Conservation (phyloP, 2,329 filamentous ascomycete species). For the Monilinia aucupariae region DNA sequence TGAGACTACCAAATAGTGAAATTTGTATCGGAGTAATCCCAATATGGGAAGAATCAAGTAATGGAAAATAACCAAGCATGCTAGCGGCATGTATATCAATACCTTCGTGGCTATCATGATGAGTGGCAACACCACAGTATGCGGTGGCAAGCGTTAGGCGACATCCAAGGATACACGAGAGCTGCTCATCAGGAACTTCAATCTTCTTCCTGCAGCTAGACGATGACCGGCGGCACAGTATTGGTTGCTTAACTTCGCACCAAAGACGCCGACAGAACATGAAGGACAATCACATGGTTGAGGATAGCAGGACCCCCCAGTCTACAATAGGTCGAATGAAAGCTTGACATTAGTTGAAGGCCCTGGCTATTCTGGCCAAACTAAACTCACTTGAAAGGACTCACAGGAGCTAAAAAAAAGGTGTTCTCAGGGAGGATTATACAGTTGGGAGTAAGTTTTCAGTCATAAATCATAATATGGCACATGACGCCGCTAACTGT, state of each 20-base stretch:
- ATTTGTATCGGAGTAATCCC: neutral
- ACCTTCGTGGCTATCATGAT: neutral
- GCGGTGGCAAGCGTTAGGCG: neutral
- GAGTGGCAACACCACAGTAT: neutral
- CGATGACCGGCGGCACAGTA: neutral
- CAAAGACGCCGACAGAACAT: neutral
- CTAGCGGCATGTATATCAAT: neutral
- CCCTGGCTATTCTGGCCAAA: neutral
- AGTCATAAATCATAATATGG: too few species aligned
- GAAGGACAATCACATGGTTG: neutral
- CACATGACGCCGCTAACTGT: neutral
- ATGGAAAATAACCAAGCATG: neutral
- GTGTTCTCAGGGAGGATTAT: too few species aligned
- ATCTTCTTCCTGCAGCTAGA: neutral
- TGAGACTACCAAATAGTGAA: neutral
- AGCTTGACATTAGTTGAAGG: neutral
- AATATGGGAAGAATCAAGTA: neutral
- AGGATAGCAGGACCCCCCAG: neutral
- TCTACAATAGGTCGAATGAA: neutral
- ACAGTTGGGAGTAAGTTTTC: neutral
- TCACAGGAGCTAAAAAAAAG: neutral
- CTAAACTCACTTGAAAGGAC: neutral
- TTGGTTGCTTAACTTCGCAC: neutral
- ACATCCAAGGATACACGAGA: neutral
- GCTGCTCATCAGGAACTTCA: neutral